A percentile compares a stretch with the other conserved stretches of the same genome.
Evolutionary conservation across 768 basidiomycete species (phyloP).

Genomic region (Wakefieldia striispora): DNA sequence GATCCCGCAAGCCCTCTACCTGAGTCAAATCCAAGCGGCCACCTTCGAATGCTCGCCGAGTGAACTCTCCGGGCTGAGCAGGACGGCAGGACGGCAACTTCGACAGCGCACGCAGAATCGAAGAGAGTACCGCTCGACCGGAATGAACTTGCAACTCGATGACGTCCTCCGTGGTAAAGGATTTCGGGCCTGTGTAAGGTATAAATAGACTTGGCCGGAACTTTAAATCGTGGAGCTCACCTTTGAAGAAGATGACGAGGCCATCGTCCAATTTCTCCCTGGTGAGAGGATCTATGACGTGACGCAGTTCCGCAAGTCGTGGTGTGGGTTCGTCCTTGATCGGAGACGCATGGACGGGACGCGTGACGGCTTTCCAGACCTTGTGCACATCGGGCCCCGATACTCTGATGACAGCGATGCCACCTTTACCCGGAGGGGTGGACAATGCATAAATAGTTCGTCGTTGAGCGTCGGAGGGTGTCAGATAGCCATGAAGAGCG

Average conservation of each 20-base stretch:
- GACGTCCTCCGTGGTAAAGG: slow-evolving; percentile 81
- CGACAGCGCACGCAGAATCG: slow-evolving; percentile 64
- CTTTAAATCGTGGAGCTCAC: slow-evolving; percentile 35
- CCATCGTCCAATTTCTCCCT: slow-evolving; percentile 73
- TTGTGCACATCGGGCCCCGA: slow-evolving; percentile 71
- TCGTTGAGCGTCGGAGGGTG: slow-evolving; percentile 52
- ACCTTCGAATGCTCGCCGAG: slow-evolving; percentile 74
- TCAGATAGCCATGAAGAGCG: slow-evolving; percentile 5
- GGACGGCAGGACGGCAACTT: slow-evolving; percentile 64
- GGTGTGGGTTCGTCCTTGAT: slow-evolving; percentile 41
- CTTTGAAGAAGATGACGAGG: slow-evolving; percentile 77
- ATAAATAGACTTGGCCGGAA: slow-evolving; percentile 1
- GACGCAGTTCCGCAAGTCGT: slow-evolving; percentile 70
- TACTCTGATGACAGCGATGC: slow-evolving; percentile 77
- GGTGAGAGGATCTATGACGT: slow-evolving; percentile 60
- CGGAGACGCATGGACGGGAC: slow-evolving; percentile 19
- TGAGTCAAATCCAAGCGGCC: slow-evolving; percentile 86
- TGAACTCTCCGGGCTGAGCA: slow-evolving; percentile 88
- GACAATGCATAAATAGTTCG: slow-evolving; percentile 85
- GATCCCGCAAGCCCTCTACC: slow-evolving; percentile 83
- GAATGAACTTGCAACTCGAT: slow-evolving; percentile 88
- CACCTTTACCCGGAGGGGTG: slow-evolving; percentile 82
- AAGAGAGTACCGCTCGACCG: slow-evolving; percentile 73
- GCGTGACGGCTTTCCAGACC: slow-evolving; percentile 64
- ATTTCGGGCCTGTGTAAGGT: slow-evolving; percentile 56